Base-by-base conservation (phyloP, 2,329 filamentous ascomycete genomes). In the Arthrinium phaeospermum region DNA sequence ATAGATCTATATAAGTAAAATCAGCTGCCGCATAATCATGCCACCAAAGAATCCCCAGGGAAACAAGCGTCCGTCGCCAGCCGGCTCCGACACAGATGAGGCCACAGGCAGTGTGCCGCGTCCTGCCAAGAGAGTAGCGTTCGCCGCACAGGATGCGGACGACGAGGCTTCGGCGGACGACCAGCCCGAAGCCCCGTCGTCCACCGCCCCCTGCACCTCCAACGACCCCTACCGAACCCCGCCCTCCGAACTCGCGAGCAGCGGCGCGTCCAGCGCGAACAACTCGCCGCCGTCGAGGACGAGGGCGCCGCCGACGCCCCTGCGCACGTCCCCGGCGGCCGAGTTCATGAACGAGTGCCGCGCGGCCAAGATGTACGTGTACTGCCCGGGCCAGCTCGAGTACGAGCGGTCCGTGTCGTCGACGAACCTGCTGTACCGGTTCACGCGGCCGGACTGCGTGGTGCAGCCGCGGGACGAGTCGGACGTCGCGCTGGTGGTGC, bases 341-440 rank as follows among this genome's bases (percentile, higher is more conserved):
- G 57, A n/a, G 12, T 8, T 64, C 7, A 41, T 64, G 4, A n/a
- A n/a, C 34, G 4, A 14, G 34, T 41, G 30, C 34, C 57, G 57
- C 1, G 3, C 8, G 3, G 13, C n/a, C 34, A 4, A 13, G 7
- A 64, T 64, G 10, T 10, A 8, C 3, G 34, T 41, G 3, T 64
- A n/a, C 57, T 12, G 1, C 7, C 57, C 34, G 57, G 34, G 57
- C 34, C 19, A 41, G 3, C 19, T 64, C 8, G 75, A 79, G 19
- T 80, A 79, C 69, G 75, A 77, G 24, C 75, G 71, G 0, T 69
- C 75, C 6, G 74, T 80, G n/a, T 77, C 76, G 45, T 75, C 71
- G 19, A 72, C 77, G 8, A 80, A 80, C 68, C 78, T 79, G 12
- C 61, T 80, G 3, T 78, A 75, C 71, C 78, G 78, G 19, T 80